Evolutionary conservation across 768 basidiomycete genomes (phyloP).

Genomic region (Leccinum pellstonianum): DNA sequence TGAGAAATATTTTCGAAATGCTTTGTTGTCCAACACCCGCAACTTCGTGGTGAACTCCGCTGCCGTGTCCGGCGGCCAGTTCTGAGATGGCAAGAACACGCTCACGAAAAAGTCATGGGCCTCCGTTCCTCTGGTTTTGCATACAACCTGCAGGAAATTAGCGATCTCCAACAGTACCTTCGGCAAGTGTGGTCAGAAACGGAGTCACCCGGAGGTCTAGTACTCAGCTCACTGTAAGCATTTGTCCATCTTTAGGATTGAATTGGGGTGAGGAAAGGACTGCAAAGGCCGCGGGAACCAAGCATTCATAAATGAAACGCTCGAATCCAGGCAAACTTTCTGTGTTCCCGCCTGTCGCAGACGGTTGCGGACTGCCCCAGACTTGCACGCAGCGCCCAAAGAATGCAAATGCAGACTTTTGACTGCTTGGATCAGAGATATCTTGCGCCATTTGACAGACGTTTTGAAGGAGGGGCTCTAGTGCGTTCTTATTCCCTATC

Average conservation of each 20-base stretch:
- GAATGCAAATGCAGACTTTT: conserved; percentile 80
- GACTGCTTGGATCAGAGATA: conserved; percentile 68
- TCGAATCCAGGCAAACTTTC: conserved; percentile 83
- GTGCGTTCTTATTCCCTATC: conserved; percentile 61
- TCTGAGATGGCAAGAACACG: conserved; percentile 84
- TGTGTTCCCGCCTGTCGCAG: conserved; percentile 36
- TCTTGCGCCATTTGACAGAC: conserved; percentile 75
- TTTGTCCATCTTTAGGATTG: conserved; percentile 87
- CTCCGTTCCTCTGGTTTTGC: conserved; percentile 76
- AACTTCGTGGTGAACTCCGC: conserved; percentile 76
- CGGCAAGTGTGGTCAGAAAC: neutral
- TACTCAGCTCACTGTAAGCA: conserved; percentile 61
- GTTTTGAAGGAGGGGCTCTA: conserved; percentile 73
- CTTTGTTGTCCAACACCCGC: conserved; percentile 69
- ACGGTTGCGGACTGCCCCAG: conserved; percentile 60
- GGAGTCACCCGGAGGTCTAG: neutral
- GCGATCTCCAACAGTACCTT: conserved; percentile 91
- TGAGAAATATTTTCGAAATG: conserved; percentile 83
- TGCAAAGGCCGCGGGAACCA: conserved; percentile 80
- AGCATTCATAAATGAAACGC: conserved; percentile 82
- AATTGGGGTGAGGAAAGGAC: conserved; percentile 78
- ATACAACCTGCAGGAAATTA: conserved; percentile 75
- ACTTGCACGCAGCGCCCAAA: conserved; percentile 62
- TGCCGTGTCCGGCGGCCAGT: conserved; percentile 78
- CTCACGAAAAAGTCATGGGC: conserved; percentile 76